Base-by-base conservation (phyloP, 2,329 filamentous ascomycete genomes). In the Zymoseptoria pseudotritici region DNA sequence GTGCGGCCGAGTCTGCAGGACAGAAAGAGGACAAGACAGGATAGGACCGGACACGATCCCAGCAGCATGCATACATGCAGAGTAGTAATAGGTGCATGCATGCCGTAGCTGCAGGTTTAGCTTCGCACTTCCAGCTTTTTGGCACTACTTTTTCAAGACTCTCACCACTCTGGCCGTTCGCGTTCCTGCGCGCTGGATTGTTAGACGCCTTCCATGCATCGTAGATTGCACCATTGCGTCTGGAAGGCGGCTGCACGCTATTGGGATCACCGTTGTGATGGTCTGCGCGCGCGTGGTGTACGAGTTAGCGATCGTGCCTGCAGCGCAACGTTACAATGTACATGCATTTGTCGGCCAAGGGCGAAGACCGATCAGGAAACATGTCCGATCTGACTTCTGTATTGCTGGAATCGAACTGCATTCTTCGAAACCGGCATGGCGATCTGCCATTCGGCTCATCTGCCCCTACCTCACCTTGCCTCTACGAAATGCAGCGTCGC, bases 51-150 rank as follows among this genome's bases (percentile, higher is more conserved):
- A 17, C 36, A 46, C 13, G 50, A 66, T 58, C 36, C 59, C 53
- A 59, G 57, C 55, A 60, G 42, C 59, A 59, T 63, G 64, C 63
- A 66, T 67, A 60, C 58, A 64, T n/a, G 36, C 36, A 46, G 36
- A 46, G 36, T 46, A 46, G 36, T 46, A 46, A 46, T n/a, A 46
- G 36, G 36, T 46, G 36, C 36, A 17, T 46, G 36, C 17, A 46
- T 29, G 26, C 26, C 26, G 63, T 69, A 67, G 66, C 64, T 64
- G 65, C 65, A 66, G 61, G 56, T 61, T 62, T 69, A 65, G 63
- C 56, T 56, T 46, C 55, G 55, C 55, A 57, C 50, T 61, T 59
- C 53, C 61, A 58, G 54, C 58, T 54, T 59, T 60, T 60, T 29
- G 50, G 50, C 57, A 52, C 54, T 29, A 29, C 17, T 17, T 46